Evolutionary conservation across 805 yeast species (phyloP), one percentile per base, ranked within the genome.

Genomic region (Ogataea naganishii): DNA sequence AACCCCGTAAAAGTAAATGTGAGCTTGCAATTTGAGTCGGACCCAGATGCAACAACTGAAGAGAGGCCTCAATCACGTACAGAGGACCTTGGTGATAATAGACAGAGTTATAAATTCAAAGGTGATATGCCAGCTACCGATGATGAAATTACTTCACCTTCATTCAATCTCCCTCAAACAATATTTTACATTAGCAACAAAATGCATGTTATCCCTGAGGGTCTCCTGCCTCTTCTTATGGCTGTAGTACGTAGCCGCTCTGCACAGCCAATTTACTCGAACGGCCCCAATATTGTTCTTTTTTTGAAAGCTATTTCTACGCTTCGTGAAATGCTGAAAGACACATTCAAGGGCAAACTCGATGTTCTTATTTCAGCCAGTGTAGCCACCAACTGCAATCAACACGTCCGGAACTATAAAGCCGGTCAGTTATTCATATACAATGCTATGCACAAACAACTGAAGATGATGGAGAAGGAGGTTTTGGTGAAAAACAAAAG

Each of bases 261-360:
- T n/a, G n/a, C n/a, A n/a, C n/a, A n/a, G n/a, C n/a, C n/a, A n/a
- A n/a, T n/a, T n/a, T 81, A 76, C 49, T 71, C 72, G 18, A 57
- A 65, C 30, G 44, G 47, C 1, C 62, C 68, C 37, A 88, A 80
- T 31, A 35, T 40, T 6, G 39, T 34, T 2, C 37, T 66, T 15
- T 69, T 75, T 0, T 49, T 72, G 24, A 61, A 81, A 41, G 65
- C 70, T 58, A 45, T 76, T 20, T 71, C 64, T 39, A 67, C 73
- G 35, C 49, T 81, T 26, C 51, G 69, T 13, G 44, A 52, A n/a
- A 77, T 83, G 3, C 38, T 80, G 8, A 66, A 64, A 18, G 49
- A 63, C 20, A 80, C 77, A 40, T 53, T 46, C 31, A 42, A 38
- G 19, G 45, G 45, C 9, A 39, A 39, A 11, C 19, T 45, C 26